Conservation (phyloP, 768 basidiomycete genomes). For the Cystofilobasidium capitatum region DNA sequence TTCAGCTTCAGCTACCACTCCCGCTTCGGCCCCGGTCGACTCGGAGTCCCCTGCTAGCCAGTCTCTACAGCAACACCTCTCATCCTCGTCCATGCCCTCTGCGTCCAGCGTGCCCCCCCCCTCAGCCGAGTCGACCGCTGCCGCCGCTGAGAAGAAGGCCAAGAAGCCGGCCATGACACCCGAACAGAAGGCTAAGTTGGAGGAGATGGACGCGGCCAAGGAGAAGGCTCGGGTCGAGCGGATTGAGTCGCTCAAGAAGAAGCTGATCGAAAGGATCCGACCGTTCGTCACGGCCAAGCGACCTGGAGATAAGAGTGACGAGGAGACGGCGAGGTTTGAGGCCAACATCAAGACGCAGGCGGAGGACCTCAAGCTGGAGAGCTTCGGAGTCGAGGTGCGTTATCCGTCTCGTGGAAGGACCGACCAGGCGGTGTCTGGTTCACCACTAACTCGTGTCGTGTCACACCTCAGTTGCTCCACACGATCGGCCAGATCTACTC, state of each 20-base stretch:
- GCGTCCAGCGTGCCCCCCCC: constrained; percentile 29
- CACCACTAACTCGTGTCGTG: neutral
- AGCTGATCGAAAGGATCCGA: constrained; percentile 72
- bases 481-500: constrained; percentile 86
- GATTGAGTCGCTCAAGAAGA: constrained; percentile 60
- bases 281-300: constrained; percentile 73
- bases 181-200: constrained; percentile 76
- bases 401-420: neutral
- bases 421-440: neutral
- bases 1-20: constrained; percentile 22
- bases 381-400: constrained; percentile 86
- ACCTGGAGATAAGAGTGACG: constrained; percentile 46
- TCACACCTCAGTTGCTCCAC: constrained; percentile 56
- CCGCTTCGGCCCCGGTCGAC: constrained; percentile 22
- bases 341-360: constrained; percentile 69
- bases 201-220: constrained; percentile 70
- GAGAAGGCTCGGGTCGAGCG: constrained; percentile 52
- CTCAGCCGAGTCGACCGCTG: constrained; percentile 24
- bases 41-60: constrained; percentile 8
- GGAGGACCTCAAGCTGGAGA: constrained; percentile 91
- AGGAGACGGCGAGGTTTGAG: constrained; percentile 72
- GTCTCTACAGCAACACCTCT: constrained; percentile 25
- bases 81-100: constrained; percentile 25
- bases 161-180: constrained; percentile 50
- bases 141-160: constrained; percentile 26